Conservation (phyloP, 176 grass and related monocot species). For the Carex myosuroides region DNA sequence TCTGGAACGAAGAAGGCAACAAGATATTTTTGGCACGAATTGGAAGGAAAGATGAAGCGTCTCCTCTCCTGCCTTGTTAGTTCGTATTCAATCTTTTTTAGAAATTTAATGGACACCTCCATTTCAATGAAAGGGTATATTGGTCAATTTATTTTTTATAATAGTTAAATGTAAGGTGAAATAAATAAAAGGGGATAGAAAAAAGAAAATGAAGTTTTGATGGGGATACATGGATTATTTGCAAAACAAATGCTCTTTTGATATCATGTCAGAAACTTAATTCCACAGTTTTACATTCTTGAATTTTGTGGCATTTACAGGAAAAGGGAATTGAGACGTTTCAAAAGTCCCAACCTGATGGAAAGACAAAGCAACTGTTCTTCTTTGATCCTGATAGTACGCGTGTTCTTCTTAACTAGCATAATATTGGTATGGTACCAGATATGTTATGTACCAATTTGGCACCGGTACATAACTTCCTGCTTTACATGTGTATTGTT, state of each 20-base stretch:
- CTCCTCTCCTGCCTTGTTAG: too few species aligned
- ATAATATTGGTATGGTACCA: background rate
- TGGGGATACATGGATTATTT: background rate
- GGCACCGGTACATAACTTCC: background rate
- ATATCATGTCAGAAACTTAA: background rate
- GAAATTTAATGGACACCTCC: too few species aligned
- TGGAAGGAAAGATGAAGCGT: too few species aligned
- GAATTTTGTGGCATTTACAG: background rate
- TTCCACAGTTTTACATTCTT: background rate
- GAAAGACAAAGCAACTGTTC: slow-evolving; percentile 75
- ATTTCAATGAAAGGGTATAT: too few species aligned
- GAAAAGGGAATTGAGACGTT: slow-evolving; percentile 48
- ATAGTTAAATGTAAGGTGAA: too few species aligned
- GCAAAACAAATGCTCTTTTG: background rate
- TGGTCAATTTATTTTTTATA: too few species aligned
- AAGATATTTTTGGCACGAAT: too few species aligned
- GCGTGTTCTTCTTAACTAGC: background rate
- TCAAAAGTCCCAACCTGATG: slow-evolving; percentile 65
- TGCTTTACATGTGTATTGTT: background rate
- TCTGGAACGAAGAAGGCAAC: too few species aligned
- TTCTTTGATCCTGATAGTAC: slow-evolving; percentile 95
- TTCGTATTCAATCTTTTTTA: too few species aligned
- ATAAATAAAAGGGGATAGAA: too few species aligned
- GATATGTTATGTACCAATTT: background rate
- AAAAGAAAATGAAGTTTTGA: too few species aligned